These are phyloP conservation scores for Sindora glabra DNA, from an alignment of 306 rosid species.

Conservation along the genomic window DNA sequence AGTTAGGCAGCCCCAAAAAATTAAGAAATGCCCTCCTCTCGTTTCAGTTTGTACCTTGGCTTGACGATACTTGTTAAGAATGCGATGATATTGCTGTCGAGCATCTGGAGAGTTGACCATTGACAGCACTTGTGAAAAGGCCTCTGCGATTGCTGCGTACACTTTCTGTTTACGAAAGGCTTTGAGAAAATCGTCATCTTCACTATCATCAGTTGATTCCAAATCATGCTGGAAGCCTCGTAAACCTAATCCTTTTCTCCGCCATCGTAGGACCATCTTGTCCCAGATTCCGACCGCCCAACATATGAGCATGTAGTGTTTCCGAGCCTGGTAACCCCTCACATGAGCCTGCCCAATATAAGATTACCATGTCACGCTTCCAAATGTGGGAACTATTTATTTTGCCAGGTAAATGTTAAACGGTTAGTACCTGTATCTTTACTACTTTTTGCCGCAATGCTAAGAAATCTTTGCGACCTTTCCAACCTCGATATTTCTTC, in stretches of 20 bases:
- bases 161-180: slow-evolving; percentile 80
- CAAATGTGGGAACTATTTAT: too few species aligned
- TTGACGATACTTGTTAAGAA: slow-evolving; percentile 57
- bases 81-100: slow-evolving; percentile 75
- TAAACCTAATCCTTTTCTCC: slow-evolving; percentile 76
- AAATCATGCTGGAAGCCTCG: slow-evolving; percentile 46
- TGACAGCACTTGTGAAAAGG: slow-evolving; percentile 67
- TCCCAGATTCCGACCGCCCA: slow-evolving; percentile 91
- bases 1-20: too few species aligned
- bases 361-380: too few species aligned
- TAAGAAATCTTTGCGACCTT: slow-evolving; percentile 71
- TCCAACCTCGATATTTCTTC: slow-evolving; percentile 88
- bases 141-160: slow-evolving; percentile 52
- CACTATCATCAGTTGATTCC: slow-evolving; percentile 40
- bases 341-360: slow-evolving; percentile 69
- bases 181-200: slow-evolving; percentile 81
- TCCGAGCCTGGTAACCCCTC: slow-evolving; percentile 84
- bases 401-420: not conserved
- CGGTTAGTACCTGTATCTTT: slow-evolving; percentile 69
- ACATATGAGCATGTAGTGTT: slow-evolving; percentile 62
- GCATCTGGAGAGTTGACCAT: slow-evolving; percentile 70
- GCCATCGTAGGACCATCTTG: slow-evolving; percentile 88
- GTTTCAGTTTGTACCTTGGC: too few species aligned
- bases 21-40: too few species aligned
- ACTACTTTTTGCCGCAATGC: slow-evolving; percentile 78